These are phyloP conservation scores for Oryza coarctata DNA, from an alignment of 176 grass and related monocot genomes.

Conservation along the genomic window DNA sequence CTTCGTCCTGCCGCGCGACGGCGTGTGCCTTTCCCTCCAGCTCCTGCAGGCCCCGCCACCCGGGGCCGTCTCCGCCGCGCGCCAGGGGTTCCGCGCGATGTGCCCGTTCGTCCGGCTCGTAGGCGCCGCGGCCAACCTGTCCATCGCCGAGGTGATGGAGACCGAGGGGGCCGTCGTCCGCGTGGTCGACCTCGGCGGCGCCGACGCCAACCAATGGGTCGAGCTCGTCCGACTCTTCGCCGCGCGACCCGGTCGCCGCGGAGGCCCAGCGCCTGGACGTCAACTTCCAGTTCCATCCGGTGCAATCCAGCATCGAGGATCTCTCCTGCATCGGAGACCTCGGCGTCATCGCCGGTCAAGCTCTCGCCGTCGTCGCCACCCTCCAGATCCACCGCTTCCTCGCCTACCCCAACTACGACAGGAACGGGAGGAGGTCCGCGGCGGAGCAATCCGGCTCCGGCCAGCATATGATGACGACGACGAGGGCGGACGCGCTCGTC, in stretches of 20 bases:
- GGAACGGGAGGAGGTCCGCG: background rate
- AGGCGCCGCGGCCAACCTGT: constrained; percentile 35
- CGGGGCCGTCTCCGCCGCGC: background rate
- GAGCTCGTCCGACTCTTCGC: constrained; percentile 51
- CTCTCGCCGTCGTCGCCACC: constrained; percentile 47
- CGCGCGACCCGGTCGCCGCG: constrained; percentile 17
- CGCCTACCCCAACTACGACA: background rate
- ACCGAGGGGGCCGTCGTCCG: constrained; percentile 35
- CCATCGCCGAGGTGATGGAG: constrained; percentile 45
- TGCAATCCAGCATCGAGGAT: constrained; percentile 27
- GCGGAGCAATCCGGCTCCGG: too few relatives aligned
- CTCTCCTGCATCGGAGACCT: constrained; percentile 28
- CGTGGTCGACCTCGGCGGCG: constrained; percentile 57
- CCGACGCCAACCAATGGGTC: constrained; percentile 48
- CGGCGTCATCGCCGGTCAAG: constrained; percentile 35
- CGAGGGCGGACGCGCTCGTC: constrained; percentile 48
- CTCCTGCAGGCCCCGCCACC: background rate
- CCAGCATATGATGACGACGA: background rate
- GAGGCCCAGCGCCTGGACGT: constrained; percentile 49
- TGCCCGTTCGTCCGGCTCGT: constrained; percentile 61
- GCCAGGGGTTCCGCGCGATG: constrained; percentile 39
- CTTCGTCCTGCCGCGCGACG: constrained; percentile 32
- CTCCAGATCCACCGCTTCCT: constrained; percentile 56
- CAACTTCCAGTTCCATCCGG: constrained; percentile 42
- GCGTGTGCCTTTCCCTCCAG: constrained; percentile 33